Base-by-base conservation (phyloP, 352 stramenopile species). In the Globisporangium solare region DNA sequence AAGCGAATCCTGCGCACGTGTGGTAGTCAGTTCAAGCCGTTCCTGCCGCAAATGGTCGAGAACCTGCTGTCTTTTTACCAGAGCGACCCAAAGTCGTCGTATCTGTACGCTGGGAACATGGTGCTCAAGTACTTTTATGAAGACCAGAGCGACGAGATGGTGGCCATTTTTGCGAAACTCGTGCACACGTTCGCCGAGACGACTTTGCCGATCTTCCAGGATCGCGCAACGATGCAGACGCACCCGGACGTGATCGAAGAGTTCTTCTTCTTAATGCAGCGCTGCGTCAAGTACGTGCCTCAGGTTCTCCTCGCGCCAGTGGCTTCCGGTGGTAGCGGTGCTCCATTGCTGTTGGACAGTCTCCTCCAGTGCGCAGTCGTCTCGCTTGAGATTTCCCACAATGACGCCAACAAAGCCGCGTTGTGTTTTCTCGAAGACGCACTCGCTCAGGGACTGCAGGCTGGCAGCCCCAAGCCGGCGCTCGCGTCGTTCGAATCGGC, bases 171-270 rank as follows among this genome's bases (percentile, higher is more conserved):
- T 32, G 67, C 56, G 35, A 77, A 76, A 45, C 72, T 92, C 65
- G 59, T 94, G 3, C 71, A 76, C 45, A 69, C 63, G 7, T 81
- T 96, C 47, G 74, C 81, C 6, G 70, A 86, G 41, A 80, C 79
- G 21, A 89, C 97, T 18, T 89, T 89, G 47, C 76, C 85, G 20
- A 88, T 98, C 67, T 91, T 98, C 50, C 73, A 76, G 35, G 69
- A 53, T 22, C 49, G 68, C 0, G 58, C 68, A 8, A 79, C 67
- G 56, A 92, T 76, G 71, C 89, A 73, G 56, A 67, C 66, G 57
- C 80, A 97, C 60, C 95, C 93, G 12, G 94, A 98, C 66, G 84
- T 98, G 32, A 84, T 98, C 10, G 95, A 98, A 67, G 95, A 98
- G 68, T 97, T 98, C 46, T 98, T 98, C 64, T 98, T 91, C 68